Base-by-base conservation (phyloP, 306 rosid genomes). In the Begonia loranthoides region DNA sequence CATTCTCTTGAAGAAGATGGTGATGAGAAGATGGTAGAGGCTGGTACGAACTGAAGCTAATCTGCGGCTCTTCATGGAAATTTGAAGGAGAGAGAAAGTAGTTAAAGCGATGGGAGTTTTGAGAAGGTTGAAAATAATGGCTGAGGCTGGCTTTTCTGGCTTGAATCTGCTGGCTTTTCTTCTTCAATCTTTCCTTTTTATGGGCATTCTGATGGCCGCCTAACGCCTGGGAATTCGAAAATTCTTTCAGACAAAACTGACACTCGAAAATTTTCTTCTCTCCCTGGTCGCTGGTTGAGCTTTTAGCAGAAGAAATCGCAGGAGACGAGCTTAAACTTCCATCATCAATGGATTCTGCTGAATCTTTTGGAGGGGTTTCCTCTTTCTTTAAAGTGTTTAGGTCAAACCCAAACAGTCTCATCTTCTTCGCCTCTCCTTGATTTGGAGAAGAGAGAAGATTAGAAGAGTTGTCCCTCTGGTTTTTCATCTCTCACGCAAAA, bases 121-220 rank as follows among this genome's bases (percentile, higher is more conserved):
- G 1, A 14, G 13, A 17, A 0, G 13, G 15, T 3, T 14, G 6
- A n/a, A 2, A 75, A 61, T 89, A 89, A 21, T 54, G 68, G 54
- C 59, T 76, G 61, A 89, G 54, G 55, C 74, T 78, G 58, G 96
- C 86, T 17, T 61, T 80, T 38, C 75, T 79, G 46, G 90, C 84
- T 72, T 84, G 83, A 46, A 79, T 81, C 52, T 85, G 97, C 71
- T 82, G 61, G 17, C 73, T 85, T 54, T 89, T 89, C 77, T 79
- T 76, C 94, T 89, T 89, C 83, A 89, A 64, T 52, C 95, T 77
- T 54, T 89, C 97, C 72, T 89, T 89, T 70, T 85, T 89, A 66
- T 89, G 97, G 0, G 97, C 97, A 64, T 89, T 89, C 57, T 89
- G 97, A 50, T 89, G 97, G 12, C 97, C 97, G 0, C 97, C 97